These are phyloP conservation scores for button mushroom (Agaricus bisporus) DNA, from an alignment of 768 basidiomycete genomes.

Conservation along the genomic window DNA sequence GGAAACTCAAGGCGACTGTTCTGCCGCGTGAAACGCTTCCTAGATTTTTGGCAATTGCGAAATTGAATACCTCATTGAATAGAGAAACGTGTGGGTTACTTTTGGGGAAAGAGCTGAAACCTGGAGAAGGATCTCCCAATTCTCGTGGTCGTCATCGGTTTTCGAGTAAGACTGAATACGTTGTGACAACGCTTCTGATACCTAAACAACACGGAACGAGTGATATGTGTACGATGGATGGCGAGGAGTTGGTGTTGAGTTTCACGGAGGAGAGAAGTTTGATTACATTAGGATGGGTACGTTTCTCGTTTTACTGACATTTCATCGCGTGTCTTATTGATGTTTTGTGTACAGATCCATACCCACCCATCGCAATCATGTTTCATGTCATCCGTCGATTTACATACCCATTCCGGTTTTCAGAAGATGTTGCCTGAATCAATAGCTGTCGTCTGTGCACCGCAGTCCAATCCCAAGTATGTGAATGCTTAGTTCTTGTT, in stretches of 20 bases:
- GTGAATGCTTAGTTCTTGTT: constrained; percentile 17
- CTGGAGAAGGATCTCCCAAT: background rate
- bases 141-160: too few relatives aligned
- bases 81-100: constrained; percentile 85
- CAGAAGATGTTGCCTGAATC: constrained; percentile 89
- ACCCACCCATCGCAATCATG: constrained; percentile 90
- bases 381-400: constrained; percentile 93
- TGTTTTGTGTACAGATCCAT: constrained; percentile 57
- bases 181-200: constrained; percentile 78
- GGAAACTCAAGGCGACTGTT: constrained; percentile 48
- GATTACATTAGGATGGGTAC: constrained; percentile 89
- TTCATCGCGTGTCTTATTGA: background rate
- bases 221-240: constrained; percentile 91
- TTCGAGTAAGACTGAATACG: constrained; percentile 45
- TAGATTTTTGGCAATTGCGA: constrained; percentile 72
- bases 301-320: constrained; percentile 21
- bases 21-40: constrained; percentile 72
- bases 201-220: constrained; percentile 86
- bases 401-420: constrained; percentile 88
- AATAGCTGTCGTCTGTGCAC: constrained; percentile 90
- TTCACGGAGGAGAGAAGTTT: constrained; percentile 79
- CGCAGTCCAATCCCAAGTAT: constrained; percentile 69
- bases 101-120: constrained; percentile 46
- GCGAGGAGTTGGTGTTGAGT: constrained; percentile 80
- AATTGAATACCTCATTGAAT: constrained; percentile 70